Evolutionary conservation across 1,284 basidiomycete genomes (phyloP).

Genomic region (Trametes polyzona): DNA sequence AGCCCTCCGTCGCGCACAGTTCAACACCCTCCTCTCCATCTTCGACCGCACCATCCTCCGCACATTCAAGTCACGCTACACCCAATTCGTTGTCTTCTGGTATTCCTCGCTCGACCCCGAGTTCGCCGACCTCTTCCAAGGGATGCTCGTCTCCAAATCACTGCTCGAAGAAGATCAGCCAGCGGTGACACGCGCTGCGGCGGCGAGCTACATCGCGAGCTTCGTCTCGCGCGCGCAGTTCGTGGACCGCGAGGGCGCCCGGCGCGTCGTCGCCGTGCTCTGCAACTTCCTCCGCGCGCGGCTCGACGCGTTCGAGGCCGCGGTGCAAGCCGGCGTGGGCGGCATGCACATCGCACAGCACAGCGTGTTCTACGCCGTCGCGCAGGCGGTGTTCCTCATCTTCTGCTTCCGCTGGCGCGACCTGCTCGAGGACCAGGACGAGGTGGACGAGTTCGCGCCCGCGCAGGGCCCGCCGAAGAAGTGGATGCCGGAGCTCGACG

Average conservation of each 20-base stretch:
- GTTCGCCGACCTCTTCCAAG: slow-evolving; percentile 93
- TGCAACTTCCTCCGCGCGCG: slow-evolving; percentile 85
- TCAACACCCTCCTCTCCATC: slow-evolving; percentile 87
- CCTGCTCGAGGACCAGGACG: slow-evolving; percentile 65
- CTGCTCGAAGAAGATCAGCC: slow-evolving; percentile 68
- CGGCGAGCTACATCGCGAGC: slow-evolving; percentile 90
- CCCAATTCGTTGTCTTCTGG: slow-evolving; percentile 97
- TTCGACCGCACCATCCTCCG: slow-evolving; percentile 94
- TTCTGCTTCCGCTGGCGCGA: slow-evolving; percentile 99
- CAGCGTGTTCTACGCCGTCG: slow-evolving; percentile 90
- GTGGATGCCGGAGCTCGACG: slow-evolving; percentile 86
- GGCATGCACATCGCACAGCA: slow-evolving; percentile 51
- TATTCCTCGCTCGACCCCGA: slow-evolving; percentile 88
- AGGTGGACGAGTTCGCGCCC: slow-evolving; percentile 47
- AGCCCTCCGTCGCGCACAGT: slow-evolving; percentile 60
- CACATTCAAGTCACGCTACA: slow-evolving; percentile 96
- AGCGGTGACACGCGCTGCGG: slow-evolving; percentile 82
- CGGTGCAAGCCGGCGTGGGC: slow-evolving; percentile 39
- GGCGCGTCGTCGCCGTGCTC: slow-evolving; percentile 80
- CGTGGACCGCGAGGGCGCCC: slow-evolving; percentile 77
- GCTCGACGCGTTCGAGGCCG: slow-evolving; percentile 71
- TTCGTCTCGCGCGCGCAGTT: slow-evolving; percentile 92
- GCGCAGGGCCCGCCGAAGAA: slow-evolving; percentile 46
- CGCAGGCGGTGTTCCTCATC: slow-evolving; percentile 94
- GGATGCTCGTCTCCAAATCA: slow-evolving; percentile 88